phyloP scores from a whole-genome alignment of 371 early-diverging fungal genomes.

The Mucor sp. region DNA sequence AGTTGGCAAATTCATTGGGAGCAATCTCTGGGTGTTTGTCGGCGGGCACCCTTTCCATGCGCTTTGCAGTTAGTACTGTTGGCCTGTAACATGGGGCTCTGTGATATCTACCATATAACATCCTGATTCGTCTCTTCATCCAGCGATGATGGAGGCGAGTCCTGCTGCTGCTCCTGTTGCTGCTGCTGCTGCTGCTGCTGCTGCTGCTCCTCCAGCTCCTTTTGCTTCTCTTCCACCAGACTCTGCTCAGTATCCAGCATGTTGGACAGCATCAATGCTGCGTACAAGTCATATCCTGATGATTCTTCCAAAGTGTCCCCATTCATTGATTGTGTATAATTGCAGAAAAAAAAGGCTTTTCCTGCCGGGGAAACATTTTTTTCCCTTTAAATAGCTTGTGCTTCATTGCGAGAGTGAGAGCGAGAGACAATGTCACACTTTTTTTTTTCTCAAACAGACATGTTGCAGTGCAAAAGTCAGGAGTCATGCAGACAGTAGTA shows the following conservation, averaged over 20 bases:
- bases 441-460: not conserved
- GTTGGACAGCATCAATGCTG: conserved; percentile 22
- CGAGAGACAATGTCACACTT: not conserved
- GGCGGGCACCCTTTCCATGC: conserved; percentile 35
- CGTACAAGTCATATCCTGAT: conserved; percentile 24
- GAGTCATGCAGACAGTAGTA: not conserved
- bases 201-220: not conserved
- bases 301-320: not conserved
- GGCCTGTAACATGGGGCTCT: not conserved
- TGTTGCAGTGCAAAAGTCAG: not conserved
- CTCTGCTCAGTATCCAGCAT: conserved; percentile 20
- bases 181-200: not conserved
- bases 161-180: not conserved
- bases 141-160: not conserved
- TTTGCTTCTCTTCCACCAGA: not conserved
- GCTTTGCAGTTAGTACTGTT: not conserved
- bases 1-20: conserved; percentile 39
- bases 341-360: conserved; percentile 1
- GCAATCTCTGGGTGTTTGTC: conserved; percentile 42
- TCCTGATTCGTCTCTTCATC: conserved; percentile 10
- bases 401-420: not conserved
- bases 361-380: conserved; percentile 1
- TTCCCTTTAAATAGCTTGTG: not conserved
- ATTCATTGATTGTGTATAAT: not conserved
- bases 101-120: conserved; percentile 22